Base-by-base conservation (phyloP, 768 basidiomycete genomes). In the Astraeus odoratus region DNA sequence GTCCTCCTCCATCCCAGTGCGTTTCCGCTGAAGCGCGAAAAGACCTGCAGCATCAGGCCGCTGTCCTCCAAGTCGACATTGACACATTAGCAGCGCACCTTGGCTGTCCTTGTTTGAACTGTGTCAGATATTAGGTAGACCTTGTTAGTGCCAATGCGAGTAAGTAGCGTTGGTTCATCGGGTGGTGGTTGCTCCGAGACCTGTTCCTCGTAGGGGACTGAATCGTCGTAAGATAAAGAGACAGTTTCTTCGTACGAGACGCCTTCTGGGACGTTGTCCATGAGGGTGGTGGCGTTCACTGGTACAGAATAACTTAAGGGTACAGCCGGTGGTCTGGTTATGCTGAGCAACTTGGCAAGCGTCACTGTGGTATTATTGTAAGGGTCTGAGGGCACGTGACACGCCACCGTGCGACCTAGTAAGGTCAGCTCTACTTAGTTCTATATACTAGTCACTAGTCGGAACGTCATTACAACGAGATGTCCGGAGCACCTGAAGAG, bases 71-170 rank as follows among this genome's bases (percentile, higher is more conserved):
- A 52, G 52, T 52, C 44, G 46, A 64, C 50, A 64, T 56, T 56
- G 62, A 61, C 67, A 64, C 56, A 59, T 61, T 63, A 61, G 67
- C 66, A 66, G 73, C 83, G 77, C 74, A 90, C 87, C 83, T 89
- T 89, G 63, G 76, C 77, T 53, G 65, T 69, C 49, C 72, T 77
- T 51, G 72, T 65, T 49, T 74, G 70, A n/a, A 75, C 67, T 27
- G 82, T 68, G 54, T 89, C 87, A 42, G 82, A 73, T 50, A 87
- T 74, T 23, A 89, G 63, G 65, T 90, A 91, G n/a, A 89, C 77
- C 63, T 84, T 87, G 39, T 75, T 74, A 40, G 55, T 75, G 38
- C 86, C 76, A 35, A 89, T 88, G n/a, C 87, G 77, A 47, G 76
- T 71, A 13, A 78, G 81, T 25, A 87, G 68, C 6, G 68, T 53